Percentiles rank a stretch among this genome's conserved stretches.
Conservation (phyloP, 805 yeast species). For the Nematodospora valgi region DNA sequence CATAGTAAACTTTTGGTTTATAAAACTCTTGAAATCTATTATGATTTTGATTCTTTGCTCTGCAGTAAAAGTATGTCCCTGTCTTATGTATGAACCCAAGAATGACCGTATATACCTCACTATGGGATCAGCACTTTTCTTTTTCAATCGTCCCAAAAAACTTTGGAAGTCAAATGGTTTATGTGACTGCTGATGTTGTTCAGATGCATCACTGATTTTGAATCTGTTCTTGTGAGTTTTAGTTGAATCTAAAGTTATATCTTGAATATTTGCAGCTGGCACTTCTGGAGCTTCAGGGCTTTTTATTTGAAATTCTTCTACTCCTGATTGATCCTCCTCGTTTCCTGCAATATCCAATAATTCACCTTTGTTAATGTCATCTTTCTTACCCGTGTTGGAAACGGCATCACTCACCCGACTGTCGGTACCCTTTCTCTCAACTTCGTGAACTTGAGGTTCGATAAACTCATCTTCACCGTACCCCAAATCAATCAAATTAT, state of each 20-base stretch:
- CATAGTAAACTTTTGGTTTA: slow-evolving; percentile 55
- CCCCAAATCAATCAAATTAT: slow-evolving; percentile 9
- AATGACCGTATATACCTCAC: slow-evolving; percentile 85
- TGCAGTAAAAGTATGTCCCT: slow-evolving; percentile 56
- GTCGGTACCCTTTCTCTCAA: neutral
- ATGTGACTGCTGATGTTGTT: slow-evolving; percentile 41
- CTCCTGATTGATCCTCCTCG: slow-evolving; percentile 11
- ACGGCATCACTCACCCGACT: no score
- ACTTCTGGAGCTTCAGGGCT: no score
- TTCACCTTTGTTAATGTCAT: slow-evolving; percentile 2
- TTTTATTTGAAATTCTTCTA: slow-evolving; percentile 20
- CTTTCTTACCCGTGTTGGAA: neutral
- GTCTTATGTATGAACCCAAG: slow-evolving; percentile 67
- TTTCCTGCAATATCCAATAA: slow-evolving; percentile 10
- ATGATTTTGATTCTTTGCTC: slow-evolving; percentile 77
- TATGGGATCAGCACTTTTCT: slow-evolving; percentile 80
- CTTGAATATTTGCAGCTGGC: slow-evolving; percentile 7
- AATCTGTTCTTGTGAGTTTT: neutral
- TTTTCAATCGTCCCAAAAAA: slow-evolving; percentile 68
- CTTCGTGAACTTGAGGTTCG: no score
- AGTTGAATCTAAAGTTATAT: no score
- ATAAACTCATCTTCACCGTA: slow-evolving; percentile 2
- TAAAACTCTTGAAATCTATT: slow-evolving; percentile 71
- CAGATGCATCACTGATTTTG: slow-evolving; percentile 17
- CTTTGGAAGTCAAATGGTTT: slow-evolving; percentile 76